Evolutionary conservation across 208 protist species (phyloP), one percentile per base, ranked within the genome.

Genomic region (Trypanosomatidae sp.): DNA sequence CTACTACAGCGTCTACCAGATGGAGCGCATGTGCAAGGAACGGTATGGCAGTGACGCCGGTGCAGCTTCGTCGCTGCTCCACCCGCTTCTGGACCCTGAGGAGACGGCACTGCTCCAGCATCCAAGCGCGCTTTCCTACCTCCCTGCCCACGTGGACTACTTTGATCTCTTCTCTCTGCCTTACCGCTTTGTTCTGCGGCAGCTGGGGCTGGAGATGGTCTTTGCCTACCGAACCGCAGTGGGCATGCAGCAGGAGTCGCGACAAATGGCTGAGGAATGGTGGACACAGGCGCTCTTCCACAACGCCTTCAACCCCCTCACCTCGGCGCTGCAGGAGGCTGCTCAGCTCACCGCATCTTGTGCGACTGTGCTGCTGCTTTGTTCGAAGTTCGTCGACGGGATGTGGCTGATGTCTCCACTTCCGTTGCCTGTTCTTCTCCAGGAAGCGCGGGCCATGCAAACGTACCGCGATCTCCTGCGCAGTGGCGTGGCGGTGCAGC

Each of bases 191-290:
- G 74, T 94, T 59, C 79, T 94, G 68, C 82, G 86, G 36, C 84
- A 89, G 58, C 72, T 94, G 12, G 89, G 89, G 30, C 60, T 94
- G 39, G 89, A 94, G 77, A 80, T 87, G 73, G 76, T 91, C 39
- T 91, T 91, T 80, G 89, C 89, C 10, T 79, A 90, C 58, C 76
- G 72, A 41, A 82, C 81, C 0, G 78, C 83, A 3, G 47, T 53
- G 4, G 69, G 71, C 52, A 68, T 84, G 76, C 69, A 75, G 49
- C 80, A 89, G 71, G 49, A 71, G 22, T 79, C 79, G 28, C 78
- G 65, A 22, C 76, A 83, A 60, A 67, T 71, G 67, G 77, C 74
- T 2, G 76, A 82, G 59, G 69, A 78, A 44, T 71, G 70, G 66
- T 74, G 69, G 74, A 71, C 58, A 70, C 76, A 75, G 56, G 66